Conservation (phyloP, 371 early-diverging fungal genomes). For the Rhizopus microsporus region DNA sequence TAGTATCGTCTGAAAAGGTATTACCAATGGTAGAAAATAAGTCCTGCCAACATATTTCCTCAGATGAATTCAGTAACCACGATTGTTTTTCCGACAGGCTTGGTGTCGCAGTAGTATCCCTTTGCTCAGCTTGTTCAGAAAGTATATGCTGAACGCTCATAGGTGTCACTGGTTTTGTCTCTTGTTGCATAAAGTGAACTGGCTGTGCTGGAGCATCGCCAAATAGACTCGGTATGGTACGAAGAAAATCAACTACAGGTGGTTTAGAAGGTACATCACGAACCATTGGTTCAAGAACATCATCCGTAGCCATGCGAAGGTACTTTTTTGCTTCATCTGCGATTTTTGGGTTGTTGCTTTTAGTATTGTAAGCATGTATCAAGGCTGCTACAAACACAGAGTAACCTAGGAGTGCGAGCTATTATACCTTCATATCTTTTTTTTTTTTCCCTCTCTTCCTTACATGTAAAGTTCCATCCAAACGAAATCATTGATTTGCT, state of each 20-base stretch:
- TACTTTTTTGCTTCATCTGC: constrained; percentile 33
- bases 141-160: constrained; percentile 32
- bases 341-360: constrained; percentile 27
- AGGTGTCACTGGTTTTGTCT: constrained; percentile 4
- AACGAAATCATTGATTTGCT: constrained; percentile 32
- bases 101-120: background rate
- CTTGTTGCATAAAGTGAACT: background rate
- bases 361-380: constrained; percentile 46
- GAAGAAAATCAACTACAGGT: constrained; percentile 34
- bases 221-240: constrained; percentile 28
- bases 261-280: constrained; percentile 37
- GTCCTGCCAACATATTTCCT: constrained; percentile 32
- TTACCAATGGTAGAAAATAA: constrained; percentile 40
- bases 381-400: constrained; percentile 45
- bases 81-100: background rate
- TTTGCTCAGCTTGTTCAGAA: constrained; percentile 7
- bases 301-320: constrained; percentile 32
- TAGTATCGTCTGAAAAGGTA: constrained; percentile 32
- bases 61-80: background rate
- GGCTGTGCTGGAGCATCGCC: constrained; percentile 3
- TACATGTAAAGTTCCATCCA: constrained; percentile 50
- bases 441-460: background rate
- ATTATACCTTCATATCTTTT: background rate
- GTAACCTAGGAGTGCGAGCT: constrained; percentile 22
- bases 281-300: constrained; percentile 34